Evolutionary conservation across 345 rosid genomes (phyloP).

Genomic region (Lumnitzera littorea): DNA sequence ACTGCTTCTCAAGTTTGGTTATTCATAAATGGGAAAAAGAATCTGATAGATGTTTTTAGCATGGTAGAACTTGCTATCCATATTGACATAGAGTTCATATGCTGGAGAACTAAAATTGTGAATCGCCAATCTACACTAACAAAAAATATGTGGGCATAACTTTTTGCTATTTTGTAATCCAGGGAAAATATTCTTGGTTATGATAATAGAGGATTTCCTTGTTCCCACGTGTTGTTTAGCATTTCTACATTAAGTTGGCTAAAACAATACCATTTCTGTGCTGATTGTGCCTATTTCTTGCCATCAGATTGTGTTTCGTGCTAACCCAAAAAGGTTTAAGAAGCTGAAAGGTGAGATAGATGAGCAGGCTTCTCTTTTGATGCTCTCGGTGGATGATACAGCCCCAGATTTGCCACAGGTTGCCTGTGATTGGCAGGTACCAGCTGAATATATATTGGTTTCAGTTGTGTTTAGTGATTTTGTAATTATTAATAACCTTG

Average conservation of each 20-base stretch:
- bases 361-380: conserved; percentile 30
- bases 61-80: too few species aligned
- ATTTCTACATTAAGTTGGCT: too few species aligned
- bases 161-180: too few species aligned
- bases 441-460: neutral
- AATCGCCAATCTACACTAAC: too few species aligned
- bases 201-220: too few species aligned
- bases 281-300: conserved; percentile 5
- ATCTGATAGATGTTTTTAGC: too few species aligned
- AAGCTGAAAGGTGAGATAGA: conserved; percentile 52
- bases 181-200: too few species aligned
- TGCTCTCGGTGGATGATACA: conserved; percentile 32
- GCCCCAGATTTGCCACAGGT: conserved; percentile 39
- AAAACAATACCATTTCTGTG: neutral
- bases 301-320: conserved; percentile 72
- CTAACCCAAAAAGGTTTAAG: conserved; percentile 54
- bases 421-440: conserved; percentile 87
- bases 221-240: too few species aligned
- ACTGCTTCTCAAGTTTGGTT: neutral
- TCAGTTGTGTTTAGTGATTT: neutral
- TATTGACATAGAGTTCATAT: too few species aligned
- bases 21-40: too few species aligned
- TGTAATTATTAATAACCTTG: neutral
- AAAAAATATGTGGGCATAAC: too few species aligned
- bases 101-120: too few species aligned